phyloP scores from a whole-genome alignment of 352 stramenopile species.

The Paralagenidium karlingii region DNA sequence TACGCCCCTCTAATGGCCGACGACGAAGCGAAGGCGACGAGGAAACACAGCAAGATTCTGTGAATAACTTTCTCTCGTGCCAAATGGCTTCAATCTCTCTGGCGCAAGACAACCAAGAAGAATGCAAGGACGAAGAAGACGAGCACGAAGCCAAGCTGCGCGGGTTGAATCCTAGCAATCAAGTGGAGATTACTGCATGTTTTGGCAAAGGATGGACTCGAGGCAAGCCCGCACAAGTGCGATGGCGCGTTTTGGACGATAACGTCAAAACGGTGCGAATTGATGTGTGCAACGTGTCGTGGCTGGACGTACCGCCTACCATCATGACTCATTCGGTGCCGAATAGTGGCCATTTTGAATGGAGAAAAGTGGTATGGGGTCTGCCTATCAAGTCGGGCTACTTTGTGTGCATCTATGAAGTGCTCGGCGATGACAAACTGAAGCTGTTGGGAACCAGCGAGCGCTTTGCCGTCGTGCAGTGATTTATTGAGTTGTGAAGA shows the following conservation, averaged over 20 bases:
- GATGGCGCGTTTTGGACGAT: conserved; percentile 64
- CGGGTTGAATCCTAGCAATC: too few relatives aligned
- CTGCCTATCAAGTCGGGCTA: conserved; percentile 78
- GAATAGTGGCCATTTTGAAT: conserved; percentile 60
- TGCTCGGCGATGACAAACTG: conserved; percentile 22
- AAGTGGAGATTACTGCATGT: too few relatives aligned
- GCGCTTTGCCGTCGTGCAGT: conserved; percentile 50
- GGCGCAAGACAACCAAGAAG: too few relatives aligned
- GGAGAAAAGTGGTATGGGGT: conserved; percentile 73
- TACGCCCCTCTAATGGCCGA: too few relatives aligned
- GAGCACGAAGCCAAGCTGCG: too few relatives aligned
- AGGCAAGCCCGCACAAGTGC: conserved; percentile 60
- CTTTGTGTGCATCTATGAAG: conserved; percentile 83
- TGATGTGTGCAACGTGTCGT: conserved; percentile 78
- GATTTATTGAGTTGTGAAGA: too few relatives aligned
- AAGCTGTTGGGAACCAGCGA: conserved; percentile 53
- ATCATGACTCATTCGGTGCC: conserved; percentile 41
- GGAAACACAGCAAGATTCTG: too few relatives aligned
- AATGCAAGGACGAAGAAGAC: too few relatives aligned
- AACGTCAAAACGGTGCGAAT: conserved; percentile 62
- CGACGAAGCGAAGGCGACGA: too few relatives aligned
- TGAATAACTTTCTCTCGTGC: too few relatives aligned
- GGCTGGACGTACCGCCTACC: conserved; percentile 63
- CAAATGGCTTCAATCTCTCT: too few relatives aligned
- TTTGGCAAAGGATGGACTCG: conserved; percentile 71